Conservation (phyloP, 495 filamentous ascomycete genomes). For the Jackrogersella minutella region DNA sequence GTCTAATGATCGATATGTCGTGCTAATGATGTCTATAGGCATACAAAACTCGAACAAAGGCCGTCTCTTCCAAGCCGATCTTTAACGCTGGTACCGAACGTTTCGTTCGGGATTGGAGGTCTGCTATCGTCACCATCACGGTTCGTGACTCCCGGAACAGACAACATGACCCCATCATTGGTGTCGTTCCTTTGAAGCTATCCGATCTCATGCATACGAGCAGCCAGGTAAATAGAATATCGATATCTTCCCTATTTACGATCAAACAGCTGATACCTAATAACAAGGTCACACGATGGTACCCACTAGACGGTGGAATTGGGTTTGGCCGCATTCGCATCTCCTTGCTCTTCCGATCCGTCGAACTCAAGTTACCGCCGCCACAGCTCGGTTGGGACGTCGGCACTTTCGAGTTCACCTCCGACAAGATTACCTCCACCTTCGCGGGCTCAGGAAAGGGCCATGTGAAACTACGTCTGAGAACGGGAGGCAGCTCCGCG, state of each 20-base stretch:
- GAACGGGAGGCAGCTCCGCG: conserved; percentile 85
- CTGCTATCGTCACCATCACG: conserved; percentile 81
- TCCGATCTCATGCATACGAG: conserved; percentile 85
- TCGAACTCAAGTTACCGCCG: conserved; percentile 83
- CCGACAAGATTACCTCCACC: conserved; percentile 68
- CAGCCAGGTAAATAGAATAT: conserved; percentile 67
- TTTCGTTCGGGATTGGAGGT: conserved; percentile 95
- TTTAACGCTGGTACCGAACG: conserved; percentile 96
- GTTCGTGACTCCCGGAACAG: conserved; percentile 88
- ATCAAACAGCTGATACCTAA: conserved; percentile 31
- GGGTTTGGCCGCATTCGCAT: conserved; percentile 92
- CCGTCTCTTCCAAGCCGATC: conserved; percentile 90
- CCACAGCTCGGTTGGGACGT: conserved; percentile 87
- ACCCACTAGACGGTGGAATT: conserved; percentile 66
- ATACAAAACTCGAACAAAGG: conserved; percentile 91
- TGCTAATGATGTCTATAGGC: conserved; percentile 46
- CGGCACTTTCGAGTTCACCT: conserved; percentile 87
- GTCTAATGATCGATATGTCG: conserved; percentile 33
- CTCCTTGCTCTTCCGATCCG: conserved; percentile 82
- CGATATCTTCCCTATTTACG: neutral
- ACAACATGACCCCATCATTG: conserved; percentile 93
- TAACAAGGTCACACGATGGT: conserved; percentile 56
- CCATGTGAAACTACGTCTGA: conserved; percentile 80
- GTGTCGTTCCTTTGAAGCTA: conserved; percentile 85
- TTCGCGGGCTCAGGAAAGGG: conserved; percentile 63